A percentile compares a stretch with the other conserved stretches of the same genome.
phyloP scores from a whole-genome alignment of 164 flowering plant species.

The Annona squamosa region DNA sequence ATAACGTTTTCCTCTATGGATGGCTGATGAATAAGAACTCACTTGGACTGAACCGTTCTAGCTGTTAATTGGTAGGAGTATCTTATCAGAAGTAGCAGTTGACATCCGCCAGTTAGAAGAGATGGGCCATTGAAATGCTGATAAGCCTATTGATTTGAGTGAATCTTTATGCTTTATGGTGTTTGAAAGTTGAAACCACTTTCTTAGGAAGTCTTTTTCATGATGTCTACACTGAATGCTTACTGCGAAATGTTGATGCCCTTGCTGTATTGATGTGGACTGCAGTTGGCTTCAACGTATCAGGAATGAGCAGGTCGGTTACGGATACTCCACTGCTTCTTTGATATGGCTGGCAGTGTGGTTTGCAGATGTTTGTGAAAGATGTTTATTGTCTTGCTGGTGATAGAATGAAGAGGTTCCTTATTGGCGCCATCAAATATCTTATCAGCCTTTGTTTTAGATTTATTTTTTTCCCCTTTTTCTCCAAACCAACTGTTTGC shows the following conservation, averaged over 20 bases:
- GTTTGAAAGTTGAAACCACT: background rate
- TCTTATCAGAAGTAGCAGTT: background rate
- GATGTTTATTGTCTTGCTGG: background rate
- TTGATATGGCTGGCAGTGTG: background rate
- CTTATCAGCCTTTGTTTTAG: background rate
- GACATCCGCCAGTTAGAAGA: background rate
- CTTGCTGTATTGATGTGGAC: background rate
- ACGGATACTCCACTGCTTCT: slow-evolving; percentile 4
- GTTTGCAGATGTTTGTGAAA: background rate
- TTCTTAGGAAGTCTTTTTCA: background rate
- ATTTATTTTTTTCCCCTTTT: too few species aligned
- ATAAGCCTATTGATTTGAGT: background rate
- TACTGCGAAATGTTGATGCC: background rate
- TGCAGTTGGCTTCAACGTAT: slow-evolving; percentile 96
- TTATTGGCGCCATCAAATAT: background rate
- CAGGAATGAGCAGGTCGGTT: slow-evolving; percentile 65
- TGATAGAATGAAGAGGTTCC: background rate
- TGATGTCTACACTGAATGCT: background rate
- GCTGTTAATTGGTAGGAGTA: background rate
- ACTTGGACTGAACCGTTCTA: background rate
- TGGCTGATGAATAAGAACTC: background rate
- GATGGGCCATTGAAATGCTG: background rate
- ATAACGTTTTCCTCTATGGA: background rate
- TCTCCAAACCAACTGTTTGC: background rate
- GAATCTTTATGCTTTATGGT: background rate